These are phyloP conservation scores for Platismatia glauca DNA, from an alignment of 495 filamentous ascomycete genomes.

Conservation along the genomic window DNA sequence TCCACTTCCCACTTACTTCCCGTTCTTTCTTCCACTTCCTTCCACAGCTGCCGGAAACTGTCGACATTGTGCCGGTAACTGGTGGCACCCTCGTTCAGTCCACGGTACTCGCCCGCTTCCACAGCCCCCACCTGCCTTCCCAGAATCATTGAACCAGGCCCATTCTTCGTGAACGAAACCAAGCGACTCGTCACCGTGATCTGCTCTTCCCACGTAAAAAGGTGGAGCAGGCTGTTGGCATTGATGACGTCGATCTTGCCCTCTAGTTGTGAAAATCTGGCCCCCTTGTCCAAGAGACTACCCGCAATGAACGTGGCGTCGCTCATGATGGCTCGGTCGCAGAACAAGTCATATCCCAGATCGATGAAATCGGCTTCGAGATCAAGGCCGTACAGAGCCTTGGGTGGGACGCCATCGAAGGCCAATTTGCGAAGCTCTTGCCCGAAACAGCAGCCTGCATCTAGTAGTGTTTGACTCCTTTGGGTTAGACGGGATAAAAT, in stretches of 20 bases:
- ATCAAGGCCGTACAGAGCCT: conserved; percentile 39
- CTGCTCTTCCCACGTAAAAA: conserved; percentile 48
- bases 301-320: conserved; percentile 19
- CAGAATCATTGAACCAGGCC: conserved; percentile 13
- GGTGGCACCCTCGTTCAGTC: neutral
- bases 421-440: conserved; percentile 39
- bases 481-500: conserved; percentile 34
- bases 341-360: conserved; percentile 44
- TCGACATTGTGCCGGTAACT: conserved; percentile 32
- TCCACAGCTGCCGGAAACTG: conserved; percentile 37
- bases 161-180: conserved; percentile 27
- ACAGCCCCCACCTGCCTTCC: conserved; percentile 11
- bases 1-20: conserved; percentile 29
- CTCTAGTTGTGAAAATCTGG: conserved; percentile 32
- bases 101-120: conserved; percentile 22
- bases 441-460: conserved; percentile 44
- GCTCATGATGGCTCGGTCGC: conserved; percentile 31
- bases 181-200: conserved; percentile 38
- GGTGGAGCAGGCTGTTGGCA: conserved; percentile 49
- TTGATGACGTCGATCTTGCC: conserved; percentile 48
- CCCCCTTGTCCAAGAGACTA: conserved; percentile 37
- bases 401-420: conserved; percentile 34
- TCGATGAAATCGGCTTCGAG: conserved; percentile 36
- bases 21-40: conserved; percentile 32
- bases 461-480: conserved; percentile 27